A percentile compares a stretch with the other conserved stretches of the same genome.
Evolutionary conservation across 805 yeast genomes (phyloP).

Genomic region (Yarrowia divulgata): DNA sequence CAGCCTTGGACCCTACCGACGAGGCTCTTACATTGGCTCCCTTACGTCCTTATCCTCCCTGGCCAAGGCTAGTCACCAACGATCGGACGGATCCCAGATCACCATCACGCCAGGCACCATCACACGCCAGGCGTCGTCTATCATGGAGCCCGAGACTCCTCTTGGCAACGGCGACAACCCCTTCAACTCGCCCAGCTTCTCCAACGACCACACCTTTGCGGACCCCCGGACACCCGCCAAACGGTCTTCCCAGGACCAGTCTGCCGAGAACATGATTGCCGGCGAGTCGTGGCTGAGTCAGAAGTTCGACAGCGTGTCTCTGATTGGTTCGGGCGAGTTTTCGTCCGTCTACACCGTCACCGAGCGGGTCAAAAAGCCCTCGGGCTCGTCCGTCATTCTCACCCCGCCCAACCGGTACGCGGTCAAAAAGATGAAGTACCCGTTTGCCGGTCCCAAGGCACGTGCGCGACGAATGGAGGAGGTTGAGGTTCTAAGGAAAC

Average conservation of each 20-base stretch:
- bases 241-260: slow-evolving; percentile 21
- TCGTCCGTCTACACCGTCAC: slow-evolving; percentile 85
- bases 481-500: slow-evolving; percentile 63
- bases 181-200: slow-evolving; percentile 32
- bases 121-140: slow-evolving; percentile 17
- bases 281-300: slow-evolving; percentile 51
- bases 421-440: slow-evolving; percentile 82
- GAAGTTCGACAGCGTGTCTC: slow-evolving; percentile 69
- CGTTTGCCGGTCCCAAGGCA: slow-evolving; percentile 64
- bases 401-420: slow-evolving; percentile 63
- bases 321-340: slow-evolving; percentile 87
- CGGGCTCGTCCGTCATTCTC: slow-evolving; percentile 19
- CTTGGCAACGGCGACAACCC: slow-evolving; percentile 23
- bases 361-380: slow-evolving; percentile 57
- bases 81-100: slow-evolving; percentile 32
- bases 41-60: slow-evolving; percentile 23
- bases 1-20: slow-evolving; percentile 12
- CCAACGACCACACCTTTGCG: slow-evolving; percentile 13
- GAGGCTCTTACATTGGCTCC: slow-evolving; percentile 16
- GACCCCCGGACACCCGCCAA: slow-evolving; percentile 39
- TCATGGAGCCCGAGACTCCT: slow-evolving; percentile 27
- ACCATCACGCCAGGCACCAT: slow-evolving; percentile 28
- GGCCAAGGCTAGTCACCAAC: slow-evolving; percentile 29
- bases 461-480: slow-evolving; percentile 72
- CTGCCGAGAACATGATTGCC: slow-evolving; percentile 39